A percentile compares a stretch with the other conserved stretches of the same genome.
Evolutionary conservation across 352 stramenopile genomes (phyloP).

Genomic region (Thraustochytrium striatum): DNA sequence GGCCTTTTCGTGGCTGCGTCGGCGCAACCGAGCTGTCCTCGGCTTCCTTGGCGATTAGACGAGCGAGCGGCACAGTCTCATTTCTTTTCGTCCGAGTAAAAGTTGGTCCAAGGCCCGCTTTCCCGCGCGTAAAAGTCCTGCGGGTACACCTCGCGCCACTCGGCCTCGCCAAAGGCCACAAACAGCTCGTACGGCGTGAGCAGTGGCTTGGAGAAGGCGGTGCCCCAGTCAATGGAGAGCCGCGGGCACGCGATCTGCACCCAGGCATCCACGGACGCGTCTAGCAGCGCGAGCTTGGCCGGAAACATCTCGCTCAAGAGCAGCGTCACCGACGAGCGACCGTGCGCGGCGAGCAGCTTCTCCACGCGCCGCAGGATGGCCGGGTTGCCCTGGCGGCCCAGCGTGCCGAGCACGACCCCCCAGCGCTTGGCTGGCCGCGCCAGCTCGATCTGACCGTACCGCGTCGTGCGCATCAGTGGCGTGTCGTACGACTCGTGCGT

Average conservation of each 20-base stretch:
- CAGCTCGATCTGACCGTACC: slow-evolving; percentile 60
- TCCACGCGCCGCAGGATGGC: slow-evolving; percentile 89
- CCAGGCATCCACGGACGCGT: slow-evolving; percentile 85
- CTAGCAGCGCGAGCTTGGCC: slow-evolving; percentile 72
- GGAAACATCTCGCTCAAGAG: slow-evolving; percentile 96
- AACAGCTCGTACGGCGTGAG: slow-evolving; percentile 95
- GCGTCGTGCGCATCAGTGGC: slow-evolving; percentile 86
- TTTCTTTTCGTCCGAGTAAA: slow-evolving; percentile 61
- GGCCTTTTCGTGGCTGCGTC: too few relatives aligned
- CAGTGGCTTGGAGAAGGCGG: slow-evolving; percentile 89
- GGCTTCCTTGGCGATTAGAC: too few relatives aligned
- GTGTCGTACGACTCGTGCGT: slow-evolving; percentile 95
- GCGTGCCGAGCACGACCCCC: slow-evolving; percentile 95
- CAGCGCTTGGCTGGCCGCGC: slow-evolving; percentile 72
- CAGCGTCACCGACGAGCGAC: slow-evolving; percentile 88
- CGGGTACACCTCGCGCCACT: slow-evolving; percentile 82
- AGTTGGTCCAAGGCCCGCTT: slow-evolving; percentile 94
- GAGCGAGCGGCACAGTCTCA: background rate
- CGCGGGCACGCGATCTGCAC: slow-evolving; percentile 97
- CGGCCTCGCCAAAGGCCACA: slow-evolving; percentile 81
- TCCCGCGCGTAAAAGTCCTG: slow-evolving; percentile 99
- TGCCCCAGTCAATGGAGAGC: slow-evolving; percentile 97
- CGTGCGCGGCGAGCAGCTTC: slow-evolving; percentile 69
- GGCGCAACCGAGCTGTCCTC: background rate
- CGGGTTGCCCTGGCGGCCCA: slow-evolving; percentile 95